Base-by-base conservation (phyloP, 495 filamentous ascomycete species). In the Melanomma pulvis-pyrius region DNA sequence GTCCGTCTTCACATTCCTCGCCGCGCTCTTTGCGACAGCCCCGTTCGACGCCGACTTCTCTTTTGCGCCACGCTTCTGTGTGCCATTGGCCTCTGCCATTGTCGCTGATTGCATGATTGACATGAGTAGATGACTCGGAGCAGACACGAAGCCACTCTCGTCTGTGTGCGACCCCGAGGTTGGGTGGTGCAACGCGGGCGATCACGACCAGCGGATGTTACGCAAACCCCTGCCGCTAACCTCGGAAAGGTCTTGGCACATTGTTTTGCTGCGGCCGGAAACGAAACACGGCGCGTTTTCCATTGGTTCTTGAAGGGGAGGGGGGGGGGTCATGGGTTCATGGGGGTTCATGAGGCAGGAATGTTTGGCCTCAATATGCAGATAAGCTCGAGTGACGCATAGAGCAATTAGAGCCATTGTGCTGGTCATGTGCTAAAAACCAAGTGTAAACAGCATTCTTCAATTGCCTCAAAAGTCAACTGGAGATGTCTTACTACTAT, bases 1-100 rank as follows among this genome's bases (percentile, higher is more conserved):
- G 73, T 98, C 93, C 13, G 94, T 98, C 64, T 69, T 78, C 32
- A 69, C 11, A 13, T 58, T 57, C 46, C 25, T 58, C 11, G 32
- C 54, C 1, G 30, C 32, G 17, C 34, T 52, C 48, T 50, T 44
- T n/a, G 22, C 30, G 1, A 19, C 21, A 29, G 17, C 30, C 39
- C 41, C 50, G 11, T 62, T 51, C n/a, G 25, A 11, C 5, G 9
- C 36, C 8, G 9, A 2, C 11, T 47, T 60, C 28, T 13, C 36
- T 6, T 49, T 63, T 28, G 17, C 47, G 21, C 36, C 25, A 17
- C 65, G 57, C 30, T 57, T 55, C 0, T 39, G 28, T 21, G 36
- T 58, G 36, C 65, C 63, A 50, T 67, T 67, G 49, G 63, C 47
- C 49, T 32, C 19, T 13, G 26, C 19, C 54, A 21, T 50, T 12